These are phyloP conservation scores for Aspergillus sp. DNA, from an alignment of 2,329 filamentous ascomycete genomes.

Conservation along the genomic window DNA sequence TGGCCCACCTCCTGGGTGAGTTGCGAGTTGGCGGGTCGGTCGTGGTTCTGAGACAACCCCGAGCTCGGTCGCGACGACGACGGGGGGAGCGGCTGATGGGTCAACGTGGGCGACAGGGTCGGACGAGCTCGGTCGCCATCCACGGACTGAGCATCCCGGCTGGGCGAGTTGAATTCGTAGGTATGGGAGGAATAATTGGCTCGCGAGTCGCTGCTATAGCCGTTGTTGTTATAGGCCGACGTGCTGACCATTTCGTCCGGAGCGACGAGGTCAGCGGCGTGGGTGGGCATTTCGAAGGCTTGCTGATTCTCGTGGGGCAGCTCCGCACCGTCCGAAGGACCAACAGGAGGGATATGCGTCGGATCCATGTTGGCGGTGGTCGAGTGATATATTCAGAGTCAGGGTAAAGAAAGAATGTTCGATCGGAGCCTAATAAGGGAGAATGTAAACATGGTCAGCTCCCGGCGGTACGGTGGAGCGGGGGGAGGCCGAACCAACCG, in stretches of 20 bases:
- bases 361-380: slow-evolving; percentile 26
- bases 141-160: slow-evolving; percentile 42
- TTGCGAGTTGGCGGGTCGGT: slow-evolving; percentile 49
- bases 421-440: not conserved
- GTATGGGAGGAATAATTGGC: slow-evolving; percentile 52
- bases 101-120: slow-evolving; percentile 40
- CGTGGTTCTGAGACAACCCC: slow-evolving; percentile 46
- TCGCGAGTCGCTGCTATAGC: slow-evolving; percentile 45
- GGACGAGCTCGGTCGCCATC: slow-evolving; percentile 49
- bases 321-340: slow-evolving; percentile 23
- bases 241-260: slow-evolving; percentile 37
- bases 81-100: slow-evolving; percentile 39
- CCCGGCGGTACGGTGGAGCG: slow-evolving; percentile 15
- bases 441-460: slow-evolving; percentile 20
- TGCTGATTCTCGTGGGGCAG: slow-evolving; percentile 18
- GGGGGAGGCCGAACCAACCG: slow-evolving; percentile 20
- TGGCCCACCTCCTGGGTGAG: slow-evolving; percentile 50
- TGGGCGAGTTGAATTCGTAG: slow-evolving; percentile 29
- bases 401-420: not conserved
- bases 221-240: slow-evolving; percentile 31
- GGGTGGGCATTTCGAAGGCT: slow-evolving; percentile 20
- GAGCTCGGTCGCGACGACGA: slow-evolving; percentile 50
- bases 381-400: not conserved
- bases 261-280: slow-evolving; percentile 27
- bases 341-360: slow-evolving; percentile 22